Evolutionary conservation across 257 asterid genomes (phyloP), one percentile per base, ranked within the genome.

Genomic region (Ocimum tenuiflorum): DNA sequence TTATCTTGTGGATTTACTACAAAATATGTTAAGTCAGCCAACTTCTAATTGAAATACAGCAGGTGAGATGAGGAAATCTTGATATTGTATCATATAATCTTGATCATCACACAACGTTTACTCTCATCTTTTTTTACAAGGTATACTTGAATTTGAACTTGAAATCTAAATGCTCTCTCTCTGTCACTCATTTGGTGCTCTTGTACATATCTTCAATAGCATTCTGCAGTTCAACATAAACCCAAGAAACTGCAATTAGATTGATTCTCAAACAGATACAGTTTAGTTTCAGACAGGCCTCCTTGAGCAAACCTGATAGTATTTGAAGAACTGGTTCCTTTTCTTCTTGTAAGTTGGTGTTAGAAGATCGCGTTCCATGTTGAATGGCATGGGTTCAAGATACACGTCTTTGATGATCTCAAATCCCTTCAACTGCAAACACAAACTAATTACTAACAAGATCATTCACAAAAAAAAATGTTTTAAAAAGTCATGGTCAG

Each of bases 321-420:
- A 85, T 68, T 81, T 83, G 76, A 77, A 72, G 53, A 85, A 80
- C 12, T 73, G 80, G 62, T 78, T 79, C 59, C 96, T 81, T 80
- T 85, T 89, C 80, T 89, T 89, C 89, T 89, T 89, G 81, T 78
- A 85, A 35, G 96, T 89, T 0, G 96, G 95, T 17, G 95, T 87
- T 24, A 86, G 54, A 73, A 86, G 94, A 63, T 83, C 85, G 2
- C 96, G 91, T 27, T 89, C 96, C 92, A 89, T 89, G 71, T 89
- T 91, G 45, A 89, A 89, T 56, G 96, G 91, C 43, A 19, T 63
- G 0, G 89, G 83, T 20, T 89, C 95, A 43, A 89, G 82, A 63
- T 78, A 80, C 20, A 86, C 78, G 10, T 74, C 82, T 77, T 84
- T 89, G 78, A 89, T 77, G 66, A 83, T 49, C 80, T 89, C 96